phyloP scores from a whole-genome alignment of 768 basidiomycete genomes.

The Daedalea quercina region DNA sequence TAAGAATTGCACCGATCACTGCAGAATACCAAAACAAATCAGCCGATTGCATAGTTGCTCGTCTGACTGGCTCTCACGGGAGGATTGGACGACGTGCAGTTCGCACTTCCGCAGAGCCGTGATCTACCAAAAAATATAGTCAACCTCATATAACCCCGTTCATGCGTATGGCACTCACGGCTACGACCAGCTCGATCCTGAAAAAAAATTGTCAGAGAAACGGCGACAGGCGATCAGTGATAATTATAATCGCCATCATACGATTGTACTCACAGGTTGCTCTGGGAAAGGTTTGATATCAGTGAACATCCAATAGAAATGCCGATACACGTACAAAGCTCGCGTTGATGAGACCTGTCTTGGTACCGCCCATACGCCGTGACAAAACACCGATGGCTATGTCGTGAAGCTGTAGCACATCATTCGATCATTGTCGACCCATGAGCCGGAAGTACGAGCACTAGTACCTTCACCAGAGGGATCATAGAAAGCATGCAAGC shows the following conservation, averaged over 20 bases:
- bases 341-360: constrained; percentile 75
- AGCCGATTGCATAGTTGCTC: neutral
- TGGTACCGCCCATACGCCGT: constrained; percentile 67
- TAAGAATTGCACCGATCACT: constrained; percentile 82
- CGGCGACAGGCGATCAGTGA: neutral
- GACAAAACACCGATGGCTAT: constrained; percentile 70
- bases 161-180: constrained; percentile 38
- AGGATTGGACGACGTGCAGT: constrained; percentile 72
- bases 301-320: neutral
- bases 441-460: neutral
- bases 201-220: neutral
- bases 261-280: constrained; percentile 49
- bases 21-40: neutral
- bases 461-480: constrained; percentile 65
- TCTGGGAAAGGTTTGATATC: constrained; percentile 29
- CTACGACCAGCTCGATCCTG: constrained; percentile 58
- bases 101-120: constrained; percentile 82
- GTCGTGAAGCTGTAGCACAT: constrained; percentile 55
- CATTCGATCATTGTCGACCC: neutral
- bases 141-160: neutral
- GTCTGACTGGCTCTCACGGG: constrained; percentile 40
- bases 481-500: constrained; percentile 67
- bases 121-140: constrained; percentile 35
- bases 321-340: constrained; percentile 50
- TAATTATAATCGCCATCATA: neutral